Evolutionary conservation across 257 asterid species (phyloP).

Genomic region (Paraleonurus japonicus): DNA sequence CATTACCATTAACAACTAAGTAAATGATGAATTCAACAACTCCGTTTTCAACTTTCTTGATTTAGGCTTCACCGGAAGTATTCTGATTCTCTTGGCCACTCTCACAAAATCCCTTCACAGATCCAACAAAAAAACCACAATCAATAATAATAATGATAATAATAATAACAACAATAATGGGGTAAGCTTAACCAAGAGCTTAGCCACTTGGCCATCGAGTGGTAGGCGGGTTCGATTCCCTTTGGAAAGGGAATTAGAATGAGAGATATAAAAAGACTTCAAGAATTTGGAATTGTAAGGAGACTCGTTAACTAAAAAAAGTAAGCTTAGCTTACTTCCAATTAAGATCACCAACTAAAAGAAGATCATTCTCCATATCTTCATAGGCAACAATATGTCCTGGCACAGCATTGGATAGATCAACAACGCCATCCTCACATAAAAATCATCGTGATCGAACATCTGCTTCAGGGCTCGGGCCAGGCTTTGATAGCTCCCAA

Average conservation of each 20-base stretch:
- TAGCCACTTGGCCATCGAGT: too few relatives aligned
- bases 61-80: constrained; percentile 59
- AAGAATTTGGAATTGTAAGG: too few relatives aligned
- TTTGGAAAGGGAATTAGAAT: too few relatives aligned
- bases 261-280: too few relatives aligned
- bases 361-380: constrained; percentile 85
- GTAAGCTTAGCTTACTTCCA: constrained; percentile 93
- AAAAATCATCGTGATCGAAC: too few relatives aligned
- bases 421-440: too few relatives aligned
- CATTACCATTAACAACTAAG: background rate
- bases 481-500: constrained; percentile 54
- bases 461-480: constrained; percentile 65
- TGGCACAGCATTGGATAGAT: constrained; percentile 73
- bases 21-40: background rate
- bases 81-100: constrained; percentile 77
- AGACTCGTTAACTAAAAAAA: too few relatives aligned
- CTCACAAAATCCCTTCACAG: constrained; percentile 73
- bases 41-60: constrained; percentile 41
- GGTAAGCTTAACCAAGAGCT: too few relatives aligned
- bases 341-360: constrained; percentile 76
- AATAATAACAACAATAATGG: too few relatives aligned
- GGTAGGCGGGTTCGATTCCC: too few relatives aligned
- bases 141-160: background rate
- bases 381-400: constrained; percentile 78
- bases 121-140: background rate